Conservation (phyloP, 1,284 basidiomycete genomes). For the Ustilago tritici region DNA sequence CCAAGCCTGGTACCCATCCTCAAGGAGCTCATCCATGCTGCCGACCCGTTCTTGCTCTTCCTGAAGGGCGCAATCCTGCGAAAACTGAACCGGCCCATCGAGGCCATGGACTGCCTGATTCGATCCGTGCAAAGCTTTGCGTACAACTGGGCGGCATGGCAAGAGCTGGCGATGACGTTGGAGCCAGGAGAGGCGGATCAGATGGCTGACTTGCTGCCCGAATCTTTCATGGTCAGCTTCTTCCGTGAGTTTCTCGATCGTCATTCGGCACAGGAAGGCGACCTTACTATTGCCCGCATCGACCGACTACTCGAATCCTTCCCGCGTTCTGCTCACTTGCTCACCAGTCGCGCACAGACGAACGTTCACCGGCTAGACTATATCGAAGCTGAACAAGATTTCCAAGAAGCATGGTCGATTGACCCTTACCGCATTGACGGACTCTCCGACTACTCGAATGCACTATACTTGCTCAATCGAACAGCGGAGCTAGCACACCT, state of each 20-base stretch:
- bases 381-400: conserved; percentile 62
- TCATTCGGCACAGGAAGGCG: conserved; percentile 75
- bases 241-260: conserved; percentile 91
- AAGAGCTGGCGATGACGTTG: conserved; percentile 63
- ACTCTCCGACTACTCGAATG: conserved; percentile 96
- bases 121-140: conserved; percentile 83
- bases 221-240: conserved; percentile 81
- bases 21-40: conserved; percentile 57
- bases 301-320: conserved; percentile 79
- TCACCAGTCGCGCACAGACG: conserved; percentile 71
- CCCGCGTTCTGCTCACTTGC: conserved; percentile 85
- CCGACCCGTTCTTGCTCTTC: conserved; percentile 63
- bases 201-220: conserved; percentile 76
- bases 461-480: conserved; percentile 93
- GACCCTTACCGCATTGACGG: conserved; percentile 94
- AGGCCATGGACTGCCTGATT: conserved; percentile 85
- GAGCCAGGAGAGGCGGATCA: conserved; percentile 46
- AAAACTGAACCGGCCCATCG: conserved; percentile 70
- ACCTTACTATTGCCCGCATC: conserved; percentile 54
- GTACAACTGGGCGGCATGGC: conserved; percentile 97
- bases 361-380: conserved; percentile 53
- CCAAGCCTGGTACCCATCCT: conserved; percentile 56
- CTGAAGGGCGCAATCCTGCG: conserved; percentile 67
- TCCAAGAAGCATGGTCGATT: conserved; percentile 69
- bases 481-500: conserved; percentile 87